These are phyloP conservation scores for Podila epicladia DNA, from an alignment of 192 early-diverging fungal genomes.

Conservation along the genomic window DNA sequence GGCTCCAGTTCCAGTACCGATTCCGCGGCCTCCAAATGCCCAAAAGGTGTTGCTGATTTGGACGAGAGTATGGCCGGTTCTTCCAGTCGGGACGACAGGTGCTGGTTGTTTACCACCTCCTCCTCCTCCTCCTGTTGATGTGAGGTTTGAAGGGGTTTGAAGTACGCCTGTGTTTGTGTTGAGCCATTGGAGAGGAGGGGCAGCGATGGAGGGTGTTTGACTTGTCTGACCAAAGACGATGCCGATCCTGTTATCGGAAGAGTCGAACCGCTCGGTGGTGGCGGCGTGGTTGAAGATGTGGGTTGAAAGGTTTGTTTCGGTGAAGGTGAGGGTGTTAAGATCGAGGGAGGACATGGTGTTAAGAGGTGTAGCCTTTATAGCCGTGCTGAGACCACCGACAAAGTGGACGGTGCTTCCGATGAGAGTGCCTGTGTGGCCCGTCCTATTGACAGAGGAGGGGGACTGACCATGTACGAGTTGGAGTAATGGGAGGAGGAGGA, in stretches of 20 bases:
- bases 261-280: neutral
- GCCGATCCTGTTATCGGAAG: conserved; percentile 1
- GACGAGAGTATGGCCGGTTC: conserved; percentile 15
- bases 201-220: neutral
- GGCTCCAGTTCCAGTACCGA: neutral
- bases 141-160: neutral
- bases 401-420: conserved; percentile 30
- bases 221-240: conserved; percentile 18
- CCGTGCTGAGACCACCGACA: conserved; percentile 25
- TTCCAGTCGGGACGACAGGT: neutral
- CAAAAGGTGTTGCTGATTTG: conserved; percentile 25
- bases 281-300: conserved; percentile 25
- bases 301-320: conserved; percentile 1
- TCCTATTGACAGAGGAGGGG: neutral
- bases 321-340: conserved; percentile 8
- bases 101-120: neutral
- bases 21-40: conserved; percentile 14
- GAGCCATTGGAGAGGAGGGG: conserved; percentile 15
- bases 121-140: neutral
- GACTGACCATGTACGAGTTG: neutral
- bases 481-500: no score
- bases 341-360: conserved; percentile 22
- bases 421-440: conserved; percentile 23
- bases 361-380: neutral
- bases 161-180: conserved; percentile 5